Evolutionary conservation across 2,329 filamentous ascomycete genomes (phyloP).

Genomic region (Dothistroma pini): DNA sequence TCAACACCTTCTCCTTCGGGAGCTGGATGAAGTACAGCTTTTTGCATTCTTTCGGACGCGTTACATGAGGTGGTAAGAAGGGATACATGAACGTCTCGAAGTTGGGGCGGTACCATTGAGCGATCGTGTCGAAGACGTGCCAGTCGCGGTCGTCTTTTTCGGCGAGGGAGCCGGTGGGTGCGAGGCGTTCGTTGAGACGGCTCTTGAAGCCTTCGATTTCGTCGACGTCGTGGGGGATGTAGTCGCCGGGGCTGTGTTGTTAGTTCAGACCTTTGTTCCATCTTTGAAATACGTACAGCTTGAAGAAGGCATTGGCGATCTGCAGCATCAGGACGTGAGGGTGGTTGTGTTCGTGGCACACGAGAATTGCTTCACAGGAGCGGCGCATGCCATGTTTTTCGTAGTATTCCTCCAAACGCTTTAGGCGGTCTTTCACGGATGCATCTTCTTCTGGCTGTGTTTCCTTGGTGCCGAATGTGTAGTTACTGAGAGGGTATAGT

Average conservation of each 20-base stretch:
- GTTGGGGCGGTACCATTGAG: slow-evolving; percentile 98
- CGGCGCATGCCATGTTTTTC: slow-evolving; percentile 88
- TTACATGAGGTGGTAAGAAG: slow-evolving; percentile 93
- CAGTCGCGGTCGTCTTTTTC: slow-evolving; percentile 74
- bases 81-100: slow-evolving; percentile 99
- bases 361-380: slow-evolving; percentile 92
- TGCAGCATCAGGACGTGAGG: slow-evolving; percentile 98
- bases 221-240: slow-evolving; percentile 82
- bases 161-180: slow-evolving; percentile 70
- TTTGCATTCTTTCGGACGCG: slow-evolving; percentile 96
- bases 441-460: slow-evolving; percentile 97
- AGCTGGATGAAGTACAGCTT: slow-evolving; percentile 98
- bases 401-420: slow-evolving; percentile 95
- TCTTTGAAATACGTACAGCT: slow-evolving; percentile 55
- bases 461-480: slow-evolving; percentile 98
- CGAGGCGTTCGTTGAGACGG: slow-evolving; percentile 86
- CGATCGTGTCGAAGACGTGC: slow-evolving; percentile 90
- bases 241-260: slow-evolving; percentile 73
- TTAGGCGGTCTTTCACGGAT: slow-evolving; percentile 85
- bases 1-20: slow-evolving; percentile 87
- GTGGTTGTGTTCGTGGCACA: slow-evolving; percentile 99
- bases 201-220: slow-evolving; percentile 94
- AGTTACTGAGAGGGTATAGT: slow-evolving; percentile 93
- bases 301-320: slow-evolving; percentile 99
- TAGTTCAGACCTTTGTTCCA: background rate